Percentiles rank a stretch among this genome's conserved stretches.
Evolutionary conservation across 257 asterid species (phyloP).

Genomic region (Galeopsis tetrahit): DNA sequence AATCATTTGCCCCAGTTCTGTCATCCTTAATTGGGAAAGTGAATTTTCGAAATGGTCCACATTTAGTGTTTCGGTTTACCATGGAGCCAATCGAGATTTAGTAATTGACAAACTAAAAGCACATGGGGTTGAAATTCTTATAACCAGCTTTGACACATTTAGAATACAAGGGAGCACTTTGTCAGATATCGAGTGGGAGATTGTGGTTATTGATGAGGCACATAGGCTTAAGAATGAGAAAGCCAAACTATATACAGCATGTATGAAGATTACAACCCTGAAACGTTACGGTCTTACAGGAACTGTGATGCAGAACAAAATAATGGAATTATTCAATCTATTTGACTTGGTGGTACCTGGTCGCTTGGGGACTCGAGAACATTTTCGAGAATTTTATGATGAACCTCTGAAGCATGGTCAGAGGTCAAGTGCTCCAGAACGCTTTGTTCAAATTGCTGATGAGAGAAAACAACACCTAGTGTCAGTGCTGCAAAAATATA

Average conservation of each 20-base stretch:
- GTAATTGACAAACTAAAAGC: slow-evolving; percentile 70
- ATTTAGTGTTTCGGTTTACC: slow-evolving; percentile 75
- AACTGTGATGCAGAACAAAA: slow-evolving; percentile 91
- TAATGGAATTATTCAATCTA: slow-evolving; percentile 88
- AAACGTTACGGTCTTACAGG: slow-evolving; percentile 97
- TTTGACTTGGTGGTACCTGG: slow-evolving; percentile 89
- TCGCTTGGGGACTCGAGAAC: slow-evolving; percentile 88
- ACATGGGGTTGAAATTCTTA: slow-evolving; percentile 64
- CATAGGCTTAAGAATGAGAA: slow-evolving; percentile 94
- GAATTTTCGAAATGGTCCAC: slow-evolving; percentile 94
- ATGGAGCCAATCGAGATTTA: slow-evolving; percentile 85
- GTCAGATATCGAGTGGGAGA: slow-evolving; percentile 74
- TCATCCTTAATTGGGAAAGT: slow-evolving; percentile 90
- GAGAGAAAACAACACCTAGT: slow-evolving; percentile 83
- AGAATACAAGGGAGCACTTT: slow-evolving; percentile 76
- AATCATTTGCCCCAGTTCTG: slow-evolving; percentile 85
- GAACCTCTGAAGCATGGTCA: slow-evolving; percentile 98
- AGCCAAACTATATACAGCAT: slow-evolving; percentile 77
- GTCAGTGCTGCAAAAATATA: slow-evolving; percentile 66
- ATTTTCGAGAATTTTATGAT: slow-evolving; percentile 89
- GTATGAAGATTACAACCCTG: slow-evolving; percentile 67
- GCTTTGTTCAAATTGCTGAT: slow-evolving; percentile 74
- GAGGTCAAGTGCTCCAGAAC: slow-evolving; percentile 85
- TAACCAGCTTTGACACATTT: slow-evolving; percentile 93
- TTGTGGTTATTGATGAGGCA: slow-evolving; percentile 87